Evolutionary conservation across 345 rosid genomes (phyloP).

Genomic region (Hibiscus trionum): DNA sequence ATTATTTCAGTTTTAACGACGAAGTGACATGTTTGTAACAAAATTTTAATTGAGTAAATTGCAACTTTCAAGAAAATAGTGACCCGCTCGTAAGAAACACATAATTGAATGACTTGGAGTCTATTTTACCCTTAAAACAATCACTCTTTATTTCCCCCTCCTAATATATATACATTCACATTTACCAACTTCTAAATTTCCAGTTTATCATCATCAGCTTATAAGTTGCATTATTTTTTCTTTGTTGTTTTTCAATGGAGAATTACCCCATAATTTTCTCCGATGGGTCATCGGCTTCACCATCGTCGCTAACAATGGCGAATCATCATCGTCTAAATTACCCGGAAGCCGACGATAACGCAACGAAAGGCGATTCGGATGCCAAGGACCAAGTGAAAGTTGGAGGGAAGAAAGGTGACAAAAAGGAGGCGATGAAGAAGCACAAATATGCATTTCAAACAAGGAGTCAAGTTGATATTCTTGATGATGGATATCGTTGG

Average conservation of each 20-base stretch:
- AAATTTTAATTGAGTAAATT: too few species aligned
- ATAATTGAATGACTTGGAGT: too few species aligned
- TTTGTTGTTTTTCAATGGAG: conserved; percentile 13
- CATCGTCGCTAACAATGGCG: conserved; percentile 9
- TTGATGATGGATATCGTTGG: conserved; percentile 50
- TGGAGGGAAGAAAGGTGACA: conserved; percentile 11
- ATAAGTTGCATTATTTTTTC: background rate
- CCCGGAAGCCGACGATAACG: background rate
- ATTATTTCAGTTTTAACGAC: too few species aligned
- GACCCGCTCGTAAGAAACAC: too few species aligned
- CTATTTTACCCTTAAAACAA: too few species aligned
- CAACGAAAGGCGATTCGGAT: conserved; percentile 3
- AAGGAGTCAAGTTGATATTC: conserved; percentile 36
- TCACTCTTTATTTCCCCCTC: background rate
- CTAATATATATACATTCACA: too few species aligned
- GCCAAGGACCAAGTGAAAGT: background rate
- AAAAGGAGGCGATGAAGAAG: conserved; percentile 15
- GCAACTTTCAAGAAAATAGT: too few species aligned
- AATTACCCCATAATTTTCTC: conserved; percentile 14
- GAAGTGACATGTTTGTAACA: too few species aligned
- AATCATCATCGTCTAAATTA: background rate
- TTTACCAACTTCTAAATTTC: background rate
- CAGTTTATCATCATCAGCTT: background rate
- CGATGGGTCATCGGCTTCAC: conserved; percentile 15
- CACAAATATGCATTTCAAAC: conserved; percentile 43